These are phyloP conservation scores for Secale cereale DNA, from an alignment of 176 grass and related monocot species.

Conservation along the genomic window DNA sequence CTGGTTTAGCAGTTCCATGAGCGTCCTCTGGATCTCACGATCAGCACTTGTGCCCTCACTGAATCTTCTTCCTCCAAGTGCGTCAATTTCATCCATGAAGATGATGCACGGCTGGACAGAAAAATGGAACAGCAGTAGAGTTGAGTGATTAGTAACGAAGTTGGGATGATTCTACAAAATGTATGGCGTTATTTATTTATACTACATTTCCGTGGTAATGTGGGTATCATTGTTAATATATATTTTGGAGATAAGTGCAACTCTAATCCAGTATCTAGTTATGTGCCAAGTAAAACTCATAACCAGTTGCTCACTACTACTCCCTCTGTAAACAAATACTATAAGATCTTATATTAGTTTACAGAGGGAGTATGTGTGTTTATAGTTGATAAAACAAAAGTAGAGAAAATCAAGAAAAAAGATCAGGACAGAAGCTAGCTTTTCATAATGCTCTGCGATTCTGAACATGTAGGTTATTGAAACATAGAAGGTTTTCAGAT, in stretches of 20 bases:
- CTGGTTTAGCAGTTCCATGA: slow-evolving; percentile 17
- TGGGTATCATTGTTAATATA: neutral
- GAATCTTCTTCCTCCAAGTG: slow-evolving; percentile 15
- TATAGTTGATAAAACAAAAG: neutral
- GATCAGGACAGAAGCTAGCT: neutral
- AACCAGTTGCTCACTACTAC: neutral
- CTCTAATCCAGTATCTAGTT: neutral
- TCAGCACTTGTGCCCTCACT: neutral
- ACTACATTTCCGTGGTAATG: neutral
- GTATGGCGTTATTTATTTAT: neutral
- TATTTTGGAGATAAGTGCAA: neutral
- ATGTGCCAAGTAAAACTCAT: neutral
- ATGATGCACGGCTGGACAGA: slow-evolving; percentile 7
- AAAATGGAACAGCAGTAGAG: neutral
- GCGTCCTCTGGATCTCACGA: slow-evolving; percentile 13
- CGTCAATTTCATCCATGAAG: slow-evolving; percentile 16
- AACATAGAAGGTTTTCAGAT: neutral
- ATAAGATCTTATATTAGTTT: no score
- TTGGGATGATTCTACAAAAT: neutral
- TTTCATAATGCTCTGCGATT: neutral
- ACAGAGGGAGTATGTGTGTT: no score
- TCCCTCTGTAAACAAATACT: no score
- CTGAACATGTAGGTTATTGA: neutral
- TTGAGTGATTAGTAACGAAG: neutral
- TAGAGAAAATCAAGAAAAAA: neutral